These are phyloP conservation scores for Boletus mariae DNA, from an alignment of 1,284 basidiomycete species.

Conservation along the genomic window DNA sequence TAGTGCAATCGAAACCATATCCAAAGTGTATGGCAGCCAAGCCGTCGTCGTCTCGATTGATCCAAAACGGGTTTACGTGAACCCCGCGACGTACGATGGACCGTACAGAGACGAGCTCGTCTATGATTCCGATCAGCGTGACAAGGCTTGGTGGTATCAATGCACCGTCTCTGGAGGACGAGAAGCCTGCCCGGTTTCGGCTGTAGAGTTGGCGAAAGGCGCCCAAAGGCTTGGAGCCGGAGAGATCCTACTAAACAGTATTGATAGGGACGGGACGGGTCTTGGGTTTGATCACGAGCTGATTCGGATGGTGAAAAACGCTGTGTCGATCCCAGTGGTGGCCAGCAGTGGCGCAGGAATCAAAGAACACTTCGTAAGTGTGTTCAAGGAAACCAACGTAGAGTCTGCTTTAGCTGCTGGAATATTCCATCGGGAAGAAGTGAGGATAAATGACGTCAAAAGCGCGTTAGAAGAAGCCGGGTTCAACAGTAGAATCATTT, in stretches of 20 bases:
- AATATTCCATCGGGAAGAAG: constrained; percentile 93
- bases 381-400: constrained; percentile 76
- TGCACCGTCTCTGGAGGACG: constrained; percentile 96
- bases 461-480: constrained; percentile 45
- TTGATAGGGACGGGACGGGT: constrained; percentile 94
- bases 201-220: constrained; percentile 86
- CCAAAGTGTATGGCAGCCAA: constrained; percentile 88
- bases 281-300: constrained; percentile 91
- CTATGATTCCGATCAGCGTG: constrained; percentile 54
- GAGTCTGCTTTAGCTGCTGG: constrained; percentile 97
- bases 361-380: constrained; percentile 80
- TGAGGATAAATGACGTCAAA: constrained; percentile 74
- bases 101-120: constrained; percentile 69
- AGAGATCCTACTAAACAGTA: constrained; percentile 94
- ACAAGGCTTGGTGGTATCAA: constrained; percentile 96
- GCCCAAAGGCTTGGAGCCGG: constrained; percentile 91
- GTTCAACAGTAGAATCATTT: constrained; percentile 47
- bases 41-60: constrained; percentile 98
- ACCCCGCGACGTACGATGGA: constrained; percentile 63
- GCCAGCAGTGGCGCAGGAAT: constrained; percentile 92
- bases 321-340: constrained; percentile 88
- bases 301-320: constrained; percentile 70
- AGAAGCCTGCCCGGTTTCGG: constrained; percentile 85
- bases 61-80: constrained; percentile 86
- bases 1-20: constrained; percentile 95